Evolutionary conservation across 108 stramenopile species (phyloP), one percentile per base, ranked within the genome.

Genomic region (Nitzschia sp.): DNA sequence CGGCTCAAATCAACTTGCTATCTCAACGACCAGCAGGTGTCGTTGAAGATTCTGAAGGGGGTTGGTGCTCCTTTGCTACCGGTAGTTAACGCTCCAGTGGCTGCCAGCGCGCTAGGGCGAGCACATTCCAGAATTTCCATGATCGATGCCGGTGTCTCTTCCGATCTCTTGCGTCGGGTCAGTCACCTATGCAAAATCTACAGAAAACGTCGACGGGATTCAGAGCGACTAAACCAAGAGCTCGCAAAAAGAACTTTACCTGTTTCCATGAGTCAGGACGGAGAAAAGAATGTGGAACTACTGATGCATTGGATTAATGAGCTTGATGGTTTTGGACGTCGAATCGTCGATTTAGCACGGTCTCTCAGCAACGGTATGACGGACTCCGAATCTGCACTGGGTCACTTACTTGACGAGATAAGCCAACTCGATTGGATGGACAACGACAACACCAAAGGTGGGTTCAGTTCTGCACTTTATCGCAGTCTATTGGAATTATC

Each of bases 291-390:
- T 45, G 48, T 80, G 47, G 76, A 86, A 65, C 34, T 91, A 33
- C 68, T 88, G 35, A 25, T 50, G 48, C 90, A 91, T 72, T 91
- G 87, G 87, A 75, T 91, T 52, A 79, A 86, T 29, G 90, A 91
- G 60, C 46, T 91, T 11, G 84, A 86, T 73, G 55, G 50, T 9
- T 88, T 91, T 65, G 82, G 88, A 69, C 34, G 45, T 6, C 76
- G 84, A 45, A 82, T 91, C 8, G 38, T 53, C 3, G 55, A 38
- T 6, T 78, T 88, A 35, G 59, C 72, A 55, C 75, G 77, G 27
- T 58, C 74, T 19, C 26, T 76, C 23, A 45, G 46, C 25, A 25
- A 56, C 17, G 56, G 36, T 31, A 19, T 21, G 34, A 19, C 44
- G 8, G 28, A 34, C 2, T 55, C 32, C 1, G 59, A 53, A 28